Conservation (phyloP, 192 early-diverging fungal species). For the Gaertneriomyces semiglobifer region DNA sequence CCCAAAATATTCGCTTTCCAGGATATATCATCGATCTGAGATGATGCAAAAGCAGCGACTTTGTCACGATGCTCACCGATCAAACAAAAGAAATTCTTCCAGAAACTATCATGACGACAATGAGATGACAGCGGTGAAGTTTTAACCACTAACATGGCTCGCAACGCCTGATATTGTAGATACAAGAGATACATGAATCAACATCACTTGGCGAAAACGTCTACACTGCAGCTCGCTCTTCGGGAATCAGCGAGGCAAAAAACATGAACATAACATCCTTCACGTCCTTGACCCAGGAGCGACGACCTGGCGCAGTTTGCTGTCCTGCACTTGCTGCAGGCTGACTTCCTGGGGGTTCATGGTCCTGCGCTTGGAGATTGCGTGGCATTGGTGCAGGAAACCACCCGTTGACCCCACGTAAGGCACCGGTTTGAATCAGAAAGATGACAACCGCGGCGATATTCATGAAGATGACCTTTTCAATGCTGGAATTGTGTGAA, state of each 20-base stretch:
- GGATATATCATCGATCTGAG: too few relatives aligned
- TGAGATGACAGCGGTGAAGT: too few relatives aligned
- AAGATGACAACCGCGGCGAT: conserved; percentile 56
- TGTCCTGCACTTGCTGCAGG: not conserved
- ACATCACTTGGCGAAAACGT: not conserved
- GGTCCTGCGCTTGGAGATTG: not conserved
- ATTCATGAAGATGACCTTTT: conserved; percentile 55
- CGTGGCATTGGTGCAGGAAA: not conserved
- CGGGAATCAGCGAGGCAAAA: conserved; percentile 31
- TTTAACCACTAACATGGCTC: too few relatives aligned
- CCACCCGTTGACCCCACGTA: not conserved
- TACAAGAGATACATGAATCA: not conserved
- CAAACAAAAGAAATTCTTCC: too few relatives aligned
- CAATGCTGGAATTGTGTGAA: conserved; percentile 57
- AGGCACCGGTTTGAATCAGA: conserved; percentile 35
- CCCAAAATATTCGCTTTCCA: too few relatives aligned
- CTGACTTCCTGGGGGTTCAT: not conserved
- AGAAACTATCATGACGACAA: too few relatives aligned
- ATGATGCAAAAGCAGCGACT: too few relatives aligned
- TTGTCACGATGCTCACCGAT: too few relatives aligned
- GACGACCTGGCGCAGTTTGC: not conserved
- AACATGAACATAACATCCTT: conserved; percentile 20
- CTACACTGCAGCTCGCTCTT: conserved; percentile 6
- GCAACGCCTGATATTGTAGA: not conserved
- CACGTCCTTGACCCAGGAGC: conserved; percentile 6